Evolutionary conservation across 2,329 filamentous ascomycete species (phyloP), one percentile per base, ranked within the genome.

Genomic region (Trichoderma koningiopsis): DNA sequence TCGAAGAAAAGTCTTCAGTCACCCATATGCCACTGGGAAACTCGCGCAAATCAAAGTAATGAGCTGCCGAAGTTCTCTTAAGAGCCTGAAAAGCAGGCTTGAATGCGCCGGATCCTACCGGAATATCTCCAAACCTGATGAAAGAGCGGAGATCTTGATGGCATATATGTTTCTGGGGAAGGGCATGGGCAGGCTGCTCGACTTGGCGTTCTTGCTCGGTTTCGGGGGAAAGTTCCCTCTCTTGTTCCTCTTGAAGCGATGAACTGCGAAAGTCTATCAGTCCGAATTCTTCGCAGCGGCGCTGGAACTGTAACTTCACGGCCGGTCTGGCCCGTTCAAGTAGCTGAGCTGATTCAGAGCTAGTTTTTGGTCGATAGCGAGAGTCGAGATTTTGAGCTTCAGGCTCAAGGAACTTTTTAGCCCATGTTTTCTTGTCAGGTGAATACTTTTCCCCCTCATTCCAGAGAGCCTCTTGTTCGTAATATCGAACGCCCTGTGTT

Each of bases 401-500:
- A 8, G 47, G 7, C 13, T 49, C 47, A 49, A 49, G 47, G 5
- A 49, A 49, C 5, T 49, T 24, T 3, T 24, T 24, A 4, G 47
- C 47, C 47, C 47, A 49, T 49, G 4, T 13, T 13, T 24, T 10
- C 4, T 24, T 49, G 8, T 11, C 19, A n/a, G 19, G 8, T 22
- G 13, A 49, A 11, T n/a, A 11, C 5, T 43, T 2, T 5, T n/a
- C 40, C 5, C 7, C n/a, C 10, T 49, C n/a, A n/a, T 5, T 49
- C 47, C 47, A 49, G 14, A 24, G 10, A 49, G 47, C n/a, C 4
- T 49, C 47, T 6, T 49, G 47, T 49, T 49, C 47, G 47, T 49
- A 49, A 4, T 84, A 85, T 0, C 86, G 82, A 0, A 80, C 72
- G 0, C 89, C 90, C 73, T 92, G 89, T 0, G 81, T 80, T 0